phyloP scores from a whole-genome alignment of 2,329 filamentous ascomycete genomes.

The Beauveria sp. region DNA sequence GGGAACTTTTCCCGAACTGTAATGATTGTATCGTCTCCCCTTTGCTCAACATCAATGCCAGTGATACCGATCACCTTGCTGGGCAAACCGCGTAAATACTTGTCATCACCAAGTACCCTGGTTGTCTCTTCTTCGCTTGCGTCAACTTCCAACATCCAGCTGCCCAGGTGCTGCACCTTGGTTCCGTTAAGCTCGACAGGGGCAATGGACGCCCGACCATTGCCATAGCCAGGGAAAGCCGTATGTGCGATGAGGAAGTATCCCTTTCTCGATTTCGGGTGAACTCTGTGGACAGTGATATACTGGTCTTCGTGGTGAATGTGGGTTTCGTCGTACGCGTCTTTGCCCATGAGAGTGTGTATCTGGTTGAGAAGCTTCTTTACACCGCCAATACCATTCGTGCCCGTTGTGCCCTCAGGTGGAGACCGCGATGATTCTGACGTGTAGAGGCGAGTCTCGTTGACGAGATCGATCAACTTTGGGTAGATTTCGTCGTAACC shows the following conservation, averaged over 20 bases:
- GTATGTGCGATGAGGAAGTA: slow-evolving; percentile 96
- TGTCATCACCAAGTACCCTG: slow-evolving; percentile 59
- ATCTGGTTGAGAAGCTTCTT: slow-evolving; percentile 94
- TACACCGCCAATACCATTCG: slow-evolving; percentile 78
- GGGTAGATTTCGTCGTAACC: slow-evolving; percentile 97
- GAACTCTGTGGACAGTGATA: slow-evolving; percentile 90
- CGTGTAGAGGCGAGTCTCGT: slow-evolving; percentile 77
- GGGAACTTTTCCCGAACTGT: slow-evolving; percentile 77
- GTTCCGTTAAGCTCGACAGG: slow-evolving; percentile 78
- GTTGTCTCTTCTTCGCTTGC: slow-evolving; percentile 61
- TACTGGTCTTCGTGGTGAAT: slow-evolving; percentile 96
- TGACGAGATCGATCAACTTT: slow-evolving; percentile 83
- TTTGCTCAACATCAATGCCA: slow-evolving; percentile 65
- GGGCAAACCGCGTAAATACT: slow-evolving; percentile 71
- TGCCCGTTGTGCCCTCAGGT: slow-evolving; percentile 55
- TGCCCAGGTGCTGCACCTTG: slow-evolving; percentile 76
- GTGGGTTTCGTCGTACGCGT: slow-evolving; percentile 90
- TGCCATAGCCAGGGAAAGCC: slow-evolving; percentile 84
- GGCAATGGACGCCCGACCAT: slow-evolving; percentile 71
- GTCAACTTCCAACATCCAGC: slow-evolving; percentile 89
- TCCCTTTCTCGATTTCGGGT: slow-evolving; percentile 84
- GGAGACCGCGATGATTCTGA: slow-evolving; percentile 60
- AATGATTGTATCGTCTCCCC: slow-evolving; percentile 68
- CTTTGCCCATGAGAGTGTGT: slow-evolving; percentile 90
- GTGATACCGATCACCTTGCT: slow-evolving; percentile 69